Percentiles rank a stretch among this genome's conserved stretches.
phyloP scores from a whole-genome alignment of 2,329 filamentous ascomycete genomes.

The Phaeoacremonium minimum region DNA sequence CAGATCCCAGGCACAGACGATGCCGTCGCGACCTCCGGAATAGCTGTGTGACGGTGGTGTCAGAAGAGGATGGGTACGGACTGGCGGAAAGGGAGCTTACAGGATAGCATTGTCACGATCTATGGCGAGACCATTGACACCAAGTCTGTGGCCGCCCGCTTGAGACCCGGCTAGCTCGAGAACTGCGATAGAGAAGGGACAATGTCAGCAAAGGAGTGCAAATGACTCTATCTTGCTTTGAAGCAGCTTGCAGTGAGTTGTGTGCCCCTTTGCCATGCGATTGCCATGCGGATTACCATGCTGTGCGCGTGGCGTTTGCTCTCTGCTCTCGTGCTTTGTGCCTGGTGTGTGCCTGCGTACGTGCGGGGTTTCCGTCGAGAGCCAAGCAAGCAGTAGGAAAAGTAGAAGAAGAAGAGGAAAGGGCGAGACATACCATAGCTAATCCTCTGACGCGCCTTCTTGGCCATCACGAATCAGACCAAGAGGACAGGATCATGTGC shows the following conservation, averaged over 20 bases:
- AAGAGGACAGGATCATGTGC: slow-evolving; percentile 11
- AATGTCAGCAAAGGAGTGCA: slow-evolving; percentile 11
- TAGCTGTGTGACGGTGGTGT: slow-evolving; percentile 55
- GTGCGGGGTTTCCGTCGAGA: slow-evolving; percentile 16
- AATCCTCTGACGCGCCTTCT: slow-evolving; percentile 62
- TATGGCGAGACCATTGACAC: slow-evolving; percentile 90
- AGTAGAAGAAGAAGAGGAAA: slow-evolving; percentile 4
- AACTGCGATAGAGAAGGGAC: slow-evolving; percentile 31
- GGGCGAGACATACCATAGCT: slow-evolving; percentile 52
- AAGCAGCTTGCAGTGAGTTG: slow-evolving; percentile 1
- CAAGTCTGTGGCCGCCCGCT: slow-evolving; percentile 79
- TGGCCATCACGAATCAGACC: slow-evolving; percentile 45
- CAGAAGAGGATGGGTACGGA: slow-evolving; percentile 10
- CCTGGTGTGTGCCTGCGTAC: slow-evolving; percentile 2
- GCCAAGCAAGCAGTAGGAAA: slow-evolving; percentile 7
- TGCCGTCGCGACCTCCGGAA: slow-evolving; percentile 90
- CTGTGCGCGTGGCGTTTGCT: no score
- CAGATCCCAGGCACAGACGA: slow-evolving; percentile 93
- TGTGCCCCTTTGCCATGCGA: no score
- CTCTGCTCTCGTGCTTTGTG: no score
- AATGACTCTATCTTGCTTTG: slow-evolving; percentile 1
- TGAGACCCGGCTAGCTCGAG: slow-evolving; percentile 56
- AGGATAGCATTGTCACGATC: slow-evolving; percentile 80
- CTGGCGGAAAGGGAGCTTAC: slow-evolving; percentile 47
- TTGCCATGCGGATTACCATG: no score